These are phyloP conservation scores for Lizonia empirigonia DNA, from an alignment of 2,329 filamentous ascomycete species.

Conservation along the genomic window DNA sequence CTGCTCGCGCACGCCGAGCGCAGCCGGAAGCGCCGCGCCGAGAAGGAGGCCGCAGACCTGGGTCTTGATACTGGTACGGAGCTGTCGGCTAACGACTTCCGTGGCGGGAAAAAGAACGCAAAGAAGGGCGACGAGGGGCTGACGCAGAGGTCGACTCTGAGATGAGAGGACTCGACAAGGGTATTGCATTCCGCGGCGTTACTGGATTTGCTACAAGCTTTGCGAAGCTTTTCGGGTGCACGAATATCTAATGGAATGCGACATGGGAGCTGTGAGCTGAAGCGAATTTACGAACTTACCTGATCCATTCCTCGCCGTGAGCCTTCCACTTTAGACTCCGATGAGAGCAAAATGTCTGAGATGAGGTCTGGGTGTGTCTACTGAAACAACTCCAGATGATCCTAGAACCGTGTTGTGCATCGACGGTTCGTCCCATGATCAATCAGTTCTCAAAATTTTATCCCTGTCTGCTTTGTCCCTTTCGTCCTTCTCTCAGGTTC, in stretches of 20 bases:
- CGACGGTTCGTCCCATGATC: background rate
- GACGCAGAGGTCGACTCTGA: constrained; percentile 71
- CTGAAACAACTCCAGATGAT: background rate
- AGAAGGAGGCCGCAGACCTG: constrained; percentile 55
- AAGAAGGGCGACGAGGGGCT: constrained; percentile 65
- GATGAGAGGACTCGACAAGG: constrained; percentile 8
- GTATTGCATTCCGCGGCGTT: constrained; percentile 19
- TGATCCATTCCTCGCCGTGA: constrained; percentile 9
- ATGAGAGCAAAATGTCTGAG: background rate
- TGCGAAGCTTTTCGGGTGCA: constrained; percentile 27
- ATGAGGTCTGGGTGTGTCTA: background rate
- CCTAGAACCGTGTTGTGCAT: background rate
- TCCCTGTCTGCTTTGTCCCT: constrained; percentile 11
- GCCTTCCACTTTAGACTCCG: background rate
- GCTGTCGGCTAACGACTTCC: constrained; percentile 42
- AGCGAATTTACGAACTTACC: constrained; percentile 7
- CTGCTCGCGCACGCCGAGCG: constrained; percentile 70
- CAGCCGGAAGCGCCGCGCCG: constrained; percentile 67
- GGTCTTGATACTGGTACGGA: constrained; percentile 35
- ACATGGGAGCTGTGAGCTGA: constrained; percentile 8
- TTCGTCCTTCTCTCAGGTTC: constrained; percentile 3
- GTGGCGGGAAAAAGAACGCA: constrained; percentile 48
- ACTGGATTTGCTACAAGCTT: constrained; percentile 22
- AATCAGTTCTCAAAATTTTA: background rate
- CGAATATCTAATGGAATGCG: constrained; percentile 26